These are phyloP conservation scores for Wickerhamiella occidentalis DNA, from an alignment of 805 yeast genomes.

Conservation along the genomic window DNA sequence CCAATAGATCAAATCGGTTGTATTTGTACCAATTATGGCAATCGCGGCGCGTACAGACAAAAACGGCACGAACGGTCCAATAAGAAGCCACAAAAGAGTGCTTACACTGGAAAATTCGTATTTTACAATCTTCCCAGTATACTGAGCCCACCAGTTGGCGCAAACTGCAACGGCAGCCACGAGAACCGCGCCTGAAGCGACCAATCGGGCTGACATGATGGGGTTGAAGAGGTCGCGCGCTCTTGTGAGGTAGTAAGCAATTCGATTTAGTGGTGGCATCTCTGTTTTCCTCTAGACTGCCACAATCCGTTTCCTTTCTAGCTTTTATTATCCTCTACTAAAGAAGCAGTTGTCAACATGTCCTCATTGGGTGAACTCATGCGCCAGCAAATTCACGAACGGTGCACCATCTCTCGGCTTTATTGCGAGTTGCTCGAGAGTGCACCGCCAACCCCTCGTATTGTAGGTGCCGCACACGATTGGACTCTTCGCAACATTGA, in stretches of 20 bases:
- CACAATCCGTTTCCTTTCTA: neutral
- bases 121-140: neutral
- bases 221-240: neutral
- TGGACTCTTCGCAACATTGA: slow-evolving; percentile 27
- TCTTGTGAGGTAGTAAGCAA: neutral
- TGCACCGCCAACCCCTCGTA: slow-evolving; percentile 23
- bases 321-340: neutral
- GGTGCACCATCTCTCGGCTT: slow-evolving; percentile 24
- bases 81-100: neutral
- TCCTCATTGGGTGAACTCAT: slow-evolving; percentile 17
- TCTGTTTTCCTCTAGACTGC: neutral
- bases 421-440: slow-evolving; percentile 24
- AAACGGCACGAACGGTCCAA: slow-evolving; percentile 3
- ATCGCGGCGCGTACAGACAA: neutral
- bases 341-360: neutral
- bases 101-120: neutral
- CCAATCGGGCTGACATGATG: slow-evolving; percentile 7
- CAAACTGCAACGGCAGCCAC: slow-evolving; percentile 6
- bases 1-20: slow-evolving; percentile 1
- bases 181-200: slow-evolving; percentile 1
- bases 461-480: slow-evolving; percentile 27
- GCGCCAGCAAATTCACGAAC: slow-evolving; percentile 26
- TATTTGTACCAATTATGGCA: neutral
- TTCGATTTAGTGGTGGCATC: neutral
- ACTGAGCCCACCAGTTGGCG: slow-evolving; percentile 7